phyloP scores from a whole-genome alignment of 208 protist species.

The Acanthamoeba divionensis region DNA sequence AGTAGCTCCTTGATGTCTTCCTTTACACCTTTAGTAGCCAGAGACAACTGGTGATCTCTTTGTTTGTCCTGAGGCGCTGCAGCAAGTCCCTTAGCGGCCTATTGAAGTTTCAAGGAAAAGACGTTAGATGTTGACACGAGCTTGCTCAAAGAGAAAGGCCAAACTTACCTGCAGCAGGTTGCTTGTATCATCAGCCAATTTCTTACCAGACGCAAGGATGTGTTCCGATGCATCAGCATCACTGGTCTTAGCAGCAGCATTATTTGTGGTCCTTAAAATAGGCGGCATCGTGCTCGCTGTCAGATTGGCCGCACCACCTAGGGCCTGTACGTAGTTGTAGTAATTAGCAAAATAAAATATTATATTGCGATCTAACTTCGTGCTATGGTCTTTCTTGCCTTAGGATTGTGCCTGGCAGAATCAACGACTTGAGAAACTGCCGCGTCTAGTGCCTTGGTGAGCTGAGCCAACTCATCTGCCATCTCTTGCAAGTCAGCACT shows the following conservation, averaged over 20 bases:
- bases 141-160: no score
- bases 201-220: slow-evolving; percentile 35
- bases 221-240: background rate
- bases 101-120: no score
- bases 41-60: slow-evolving; percentile 26
- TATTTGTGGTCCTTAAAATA: slow-evolving; percentile 49
- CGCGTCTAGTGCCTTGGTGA: slow-evolving; percentile 42
- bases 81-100: slow-evolving; percentile 30
- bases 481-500: slow-evolving; percentile 47
- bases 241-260: slow-evolving; percentile 41
- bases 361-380: no score
- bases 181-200: slow-evolving; percentile 44
- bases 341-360: no score
- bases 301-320: slow-evolving; percentile 29
- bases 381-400: background rate
- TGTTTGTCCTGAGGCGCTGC: slow-evolving; percentile 16
- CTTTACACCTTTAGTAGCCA: slow-evolving; percentile 23
- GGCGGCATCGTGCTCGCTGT: slow-evolving; percentile 51
- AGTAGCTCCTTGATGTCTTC: slow-evolving; percentile 36
- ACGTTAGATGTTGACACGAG: no score
- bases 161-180: background rate
- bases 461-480: slow-evolving; percentile 21
- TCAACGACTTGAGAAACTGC: slow-evolving; percentile 26
- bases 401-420: slow-evolving; percentile 36
- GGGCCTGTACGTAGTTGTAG: background rate